Evolutionary conservation across 2,329 filamentous ascomycete genomes (phyloP), one percentile per base, ranked within the genome.

Genomic region (Microdochium bolleyi): DNA sequence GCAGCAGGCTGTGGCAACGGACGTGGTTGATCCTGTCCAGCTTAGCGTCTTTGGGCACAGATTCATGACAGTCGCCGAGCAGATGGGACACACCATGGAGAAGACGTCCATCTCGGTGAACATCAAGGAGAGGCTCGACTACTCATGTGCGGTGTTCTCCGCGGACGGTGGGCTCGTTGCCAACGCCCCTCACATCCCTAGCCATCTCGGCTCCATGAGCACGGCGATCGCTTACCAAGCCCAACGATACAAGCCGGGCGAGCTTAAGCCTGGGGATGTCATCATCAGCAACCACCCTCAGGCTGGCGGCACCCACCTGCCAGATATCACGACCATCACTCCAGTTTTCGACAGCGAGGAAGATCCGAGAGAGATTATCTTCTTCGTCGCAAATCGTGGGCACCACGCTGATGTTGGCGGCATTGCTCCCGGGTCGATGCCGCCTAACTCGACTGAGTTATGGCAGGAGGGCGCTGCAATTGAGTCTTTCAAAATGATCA

Each of bases 21-120:
- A 67, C 34, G 75, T 80, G 25, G 82, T 89, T 0, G 84, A 90
- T 61, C 87, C 87, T 0, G 86, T 92, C 58, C 78, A 88, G 66
- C 75, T 92, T 1, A 87, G 82, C 58, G 85, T 92, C 54, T 92
- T 92, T 61, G 85, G 83, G 0, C 87, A 92, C 65, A 77, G 88
- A 2, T 92, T 92, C 70, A 92, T 92, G 88, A 83, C 85, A 2
- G 89, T 92, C 56, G 88, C 88, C 0, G 88, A 92, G 66, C 88
- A 92, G 62, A 92, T 92, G 87, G 88, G 88, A 0, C 77, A 85
- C 51, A 85, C 86, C 3, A 68, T 92, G n/a, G 86, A 91, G 62
- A 90, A 90, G 70, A 90, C 87, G 0, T 84, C 83, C 58, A 84
- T 92, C 14, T 86, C 81, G 53, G 89, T 85, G 0, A 92, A 91